Conservation (phyloP, 1,284 basidiomycete genomes). For the Acaromyces ingoldii region DNA sequence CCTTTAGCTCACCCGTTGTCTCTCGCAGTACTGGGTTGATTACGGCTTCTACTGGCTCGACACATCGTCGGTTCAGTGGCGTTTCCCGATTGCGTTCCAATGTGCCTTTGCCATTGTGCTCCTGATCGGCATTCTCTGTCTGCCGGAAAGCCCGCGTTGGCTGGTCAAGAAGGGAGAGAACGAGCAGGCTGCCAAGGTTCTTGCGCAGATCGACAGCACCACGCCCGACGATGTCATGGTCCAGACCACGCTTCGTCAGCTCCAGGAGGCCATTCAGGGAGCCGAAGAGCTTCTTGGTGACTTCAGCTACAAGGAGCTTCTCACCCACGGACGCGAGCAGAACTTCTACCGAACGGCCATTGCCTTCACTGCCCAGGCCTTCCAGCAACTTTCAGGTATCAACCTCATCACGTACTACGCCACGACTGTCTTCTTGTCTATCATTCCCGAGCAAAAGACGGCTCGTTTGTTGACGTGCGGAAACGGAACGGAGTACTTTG, state of each 20-base stretch:
- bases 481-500: slow-evolving; percentile 66
- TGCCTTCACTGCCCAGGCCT: slow-evolving; percentile 62
- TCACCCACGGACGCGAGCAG: slow-evolving; percentile 59
- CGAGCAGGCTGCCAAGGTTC: slow-evolving; percentile 63
- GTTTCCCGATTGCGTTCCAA: slow-evolving; percentile 67
- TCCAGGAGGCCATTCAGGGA: slow-evolving; percentile 39
- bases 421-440: slow-evolving; percentile 41
- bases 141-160: slow-evolving; percentile 70
- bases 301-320: slow-evolving; percentile 57
- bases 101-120: slow-evolving; percentile 63
- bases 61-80: slow-evolving; percentile 60
- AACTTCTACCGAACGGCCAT: slow-evolving; percentile 63
- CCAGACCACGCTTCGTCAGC: slow-evolving; percentile 54
- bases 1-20: background rate
- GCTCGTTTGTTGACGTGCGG: slow-evolving; percentile 66
- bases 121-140: slow-evolving; percentile 60
- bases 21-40: slow-evolving; percentile 44
- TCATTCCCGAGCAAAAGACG: slow-evolving; percentile 59
- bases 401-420: slow-evolving; percentile 65
- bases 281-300: slow-evolving; percentile 26
- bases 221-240: slow-evolving; percentile 58
- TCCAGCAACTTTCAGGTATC: slow-evolving; percentile 66
- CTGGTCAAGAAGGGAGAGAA: slow-evolving; percentile 59
- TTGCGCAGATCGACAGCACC: slow-evolving; percentile 62
- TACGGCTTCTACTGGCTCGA: slow-evolving; percentile 56